These are phyloP conservation scores for Wickerhamiella galacta DNA, from an alignment of 805 yeast genomes.

Conservation along the genomic window DNA sequence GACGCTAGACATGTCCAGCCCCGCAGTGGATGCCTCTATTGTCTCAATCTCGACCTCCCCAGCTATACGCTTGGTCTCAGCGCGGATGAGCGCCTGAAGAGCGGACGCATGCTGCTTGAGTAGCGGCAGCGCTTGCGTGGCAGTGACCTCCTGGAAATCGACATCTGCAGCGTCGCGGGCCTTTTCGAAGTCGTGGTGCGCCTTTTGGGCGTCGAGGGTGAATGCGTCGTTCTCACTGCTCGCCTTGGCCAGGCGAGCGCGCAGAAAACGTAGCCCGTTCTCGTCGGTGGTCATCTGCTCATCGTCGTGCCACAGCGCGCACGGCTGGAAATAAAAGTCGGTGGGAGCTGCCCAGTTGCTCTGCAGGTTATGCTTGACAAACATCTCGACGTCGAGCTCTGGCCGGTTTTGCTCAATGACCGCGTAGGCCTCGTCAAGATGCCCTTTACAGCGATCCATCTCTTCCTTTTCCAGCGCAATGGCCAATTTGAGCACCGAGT, in stretches of 20 bases:
- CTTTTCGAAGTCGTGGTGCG: conserved; percentile 26
- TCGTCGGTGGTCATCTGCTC: conserved; percentile 46
- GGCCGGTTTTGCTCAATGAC: conserved; percentile 59
- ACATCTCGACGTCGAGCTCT: conserved; percentile 71
- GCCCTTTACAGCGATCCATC: conserved; percentile 25
- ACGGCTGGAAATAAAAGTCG: conserved; percentile 73
- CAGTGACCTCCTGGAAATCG: conserved; percentile 20
- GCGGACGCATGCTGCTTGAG: conserved; percentile 35
- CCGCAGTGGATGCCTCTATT: conserved; percentile 71
- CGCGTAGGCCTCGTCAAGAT: conserved; percentile 32
- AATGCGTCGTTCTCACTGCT: conserved; percentile 22
- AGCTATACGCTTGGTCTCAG: conserved; percentile 57
- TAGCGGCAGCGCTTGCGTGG: conserved; percentile 16
- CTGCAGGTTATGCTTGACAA: conserved; percentile 62
- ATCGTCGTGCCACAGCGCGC: conserved; percentile 95
- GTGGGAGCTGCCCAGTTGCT: conserved; percentile 77
- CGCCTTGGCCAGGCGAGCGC: conserved; percentile 23
- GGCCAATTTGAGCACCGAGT: conserved; percentile 50
- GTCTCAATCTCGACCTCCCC: conserved; percentile 83
- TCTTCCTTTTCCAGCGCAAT: conserved; percentile 41
- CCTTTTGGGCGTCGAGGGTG: conserved; percentile 9
- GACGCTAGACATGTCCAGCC: conserved; percentile 26
- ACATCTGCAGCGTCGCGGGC: conserved; percentile 10
- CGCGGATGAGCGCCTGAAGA: conserved; percentile 46
- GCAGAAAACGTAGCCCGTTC: conserved; percentile 19